A percentile compares a stretch with the other conserved stretches of the same genome.
Evolutionary conservation across 805 yeast species (phyloP).

Genomic region (Wickerhamiella siamensis): DNA sequence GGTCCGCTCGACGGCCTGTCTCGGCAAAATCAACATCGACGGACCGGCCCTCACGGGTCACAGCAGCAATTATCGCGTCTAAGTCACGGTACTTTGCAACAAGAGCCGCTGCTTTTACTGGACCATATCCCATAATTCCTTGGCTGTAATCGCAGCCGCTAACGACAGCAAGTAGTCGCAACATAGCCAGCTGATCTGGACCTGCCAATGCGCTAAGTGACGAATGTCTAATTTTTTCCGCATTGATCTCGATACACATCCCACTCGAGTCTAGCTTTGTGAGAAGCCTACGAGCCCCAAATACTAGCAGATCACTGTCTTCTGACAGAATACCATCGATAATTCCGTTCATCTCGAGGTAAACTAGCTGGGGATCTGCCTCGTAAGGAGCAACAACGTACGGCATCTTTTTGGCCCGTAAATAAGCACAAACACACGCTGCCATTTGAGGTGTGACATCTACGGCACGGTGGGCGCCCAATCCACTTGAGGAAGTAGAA

Average conservation of each 20-base stretch:
- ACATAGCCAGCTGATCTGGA: constrained; percentile 5
- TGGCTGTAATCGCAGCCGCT: constrained; percentile 96
- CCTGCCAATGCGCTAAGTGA: constrained; percentile 1
- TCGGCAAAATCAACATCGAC: constrained; percentile 44
- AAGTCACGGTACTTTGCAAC: constrained; percentile 38
- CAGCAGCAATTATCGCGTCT: constrained; percentile 40
- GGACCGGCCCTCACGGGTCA: constrained; percentile 46
- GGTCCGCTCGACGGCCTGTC: constrained; percentile 51
- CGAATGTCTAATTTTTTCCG: constrained; percentile 35
- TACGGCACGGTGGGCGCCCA: constrained; percentile 32
- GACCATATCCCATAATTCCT: constrained; percentile 72
- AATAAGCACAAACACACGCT: constrained; percentile 50
- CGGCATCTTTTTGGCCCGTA: constrained; percentile 41
- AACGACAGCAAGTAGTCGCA: constrained; percentile 65
- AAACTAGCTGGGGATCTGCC: constrained; percentile 95
- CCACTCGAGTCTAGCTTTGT: constrained; percentile 68
- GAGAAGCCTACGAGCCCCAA: constrained; percentile 64
- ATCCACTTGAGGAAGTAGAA: neutral
- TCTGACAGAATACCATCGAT: constrained; percentile 85
- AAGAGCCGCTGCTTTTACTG: constrained; percentile 54
- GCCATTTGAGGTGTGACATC: constrained; percentile 89
- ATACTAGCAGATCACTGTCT: constrained; percentile 82
- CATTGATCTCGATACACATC: constrained; percentile 52
- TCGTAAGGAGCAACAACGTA: constrained; percentile 95
- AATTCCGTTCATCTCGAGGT: constrained; percentile 54